Evolutionary conservation across 140 eudicot genomes (phyloP).

Genomic region (Oenanthe javanica): DNA sequence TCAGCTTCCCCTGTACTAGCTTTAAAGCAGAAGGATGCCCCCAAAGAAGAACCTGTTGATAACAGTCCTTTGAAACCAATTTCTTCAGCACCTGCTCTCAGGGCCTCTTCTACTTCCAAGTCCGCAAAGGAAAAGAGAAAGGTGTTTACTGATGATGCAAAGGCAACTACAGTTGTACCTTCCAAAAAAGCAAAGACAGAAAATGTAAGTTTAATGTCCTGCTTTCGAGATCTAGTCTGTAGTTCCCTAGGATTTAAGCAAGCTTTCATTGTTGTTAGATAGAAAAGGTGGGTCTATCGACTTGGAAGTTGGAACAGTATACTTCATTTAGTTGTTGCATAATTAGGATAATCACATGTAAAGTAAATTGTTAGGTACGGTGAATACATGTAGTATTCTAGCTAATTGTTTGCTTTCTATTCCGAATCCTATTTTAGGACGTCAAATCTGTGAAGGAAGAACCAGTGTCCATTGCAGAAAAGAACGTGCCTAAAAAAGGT

Average conservation of each 20-base stretch:
- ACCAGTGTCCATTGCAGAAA: constrained; percentile 32
- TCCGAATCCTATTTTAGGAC: constrained; percentile 26
- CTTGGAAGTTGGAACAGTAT: neutral
- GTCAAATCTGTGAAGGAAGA: constrained; percentile 59
- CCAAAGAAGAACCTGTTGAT: constrained; percentile 79
- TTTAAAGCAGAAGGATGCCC: constrained; percentile 58
- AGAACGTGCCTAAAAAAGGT: constrained; percentile 31
- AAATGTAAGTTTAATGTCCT: constrained; percentile 28
- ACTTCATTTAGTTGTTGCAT: neutral
- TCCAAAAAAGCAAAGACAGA: constrained; percentile 81
- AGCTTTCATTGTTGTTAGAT: neutral
- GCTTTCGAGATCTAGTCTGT: too few species aligned
- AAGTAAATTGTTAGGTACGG: neutral
- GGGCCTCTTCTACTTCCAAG: constrained; percentile 57
- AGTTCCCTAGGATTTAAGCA: neutral
- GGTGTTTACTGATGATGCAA: constrained; percentile 44
- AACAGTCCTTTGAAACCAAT: constrained; percentile 54
- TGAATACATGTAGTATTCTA: neutral
- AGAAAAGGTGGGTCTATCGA: neutral
- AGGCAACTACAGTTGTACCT: constrained; percentile 41
- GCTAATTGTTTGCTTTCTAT: constrained; percentile 13
- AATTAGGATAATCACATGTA: neutral
- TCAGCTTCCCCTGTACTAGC: constrained; percentile 84
- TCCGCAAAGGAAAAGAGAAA: constrained; percentile 85
- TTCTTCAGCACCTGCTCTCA: constrained; percentile 44